Evolutionary conservation across 352 stramenopile species (phyloP).

Genomic region (Phytopythium oedochilum): DNA sequence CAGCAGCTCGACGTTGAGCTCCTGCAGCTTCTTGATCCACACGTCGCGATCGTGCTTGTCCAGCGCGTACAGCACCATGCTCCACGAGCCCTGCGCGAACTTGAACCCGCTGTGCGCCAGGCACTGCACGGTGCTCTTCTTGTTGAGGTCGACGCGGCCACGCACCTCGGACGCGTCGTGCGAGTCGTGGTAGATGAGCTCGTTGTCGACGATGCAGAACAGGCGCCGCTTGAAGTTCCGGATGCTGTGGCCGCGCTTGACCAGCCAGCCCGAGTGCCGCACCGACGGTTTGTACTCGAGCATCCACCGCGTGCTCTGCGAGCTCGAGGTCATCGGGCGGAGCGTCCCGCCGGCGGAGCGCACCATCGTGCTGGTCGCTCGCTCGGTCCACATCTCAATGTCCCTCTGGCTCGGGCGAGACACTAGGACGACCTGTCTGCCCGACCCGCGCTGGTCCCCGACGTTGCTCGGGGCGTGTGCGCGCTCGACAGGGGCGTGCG

Average conservation of each 20-base stretch:
- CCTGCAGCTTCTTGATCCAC: conserved; percentile 82
- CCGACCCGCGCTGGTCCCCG: conserved; percentile 3
- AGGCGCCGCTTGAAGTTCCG: conserved; percentile 83
- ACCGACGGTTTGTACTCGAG: conserved; percentile 84
- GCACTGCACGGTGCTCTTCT: conserved; percentile 57
- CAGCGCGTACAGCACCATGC: conserved; percentile 77
- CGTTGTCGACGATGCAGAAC: conserved; percentile 83
- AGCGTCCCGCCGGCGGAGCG: conserved; percentile 41
- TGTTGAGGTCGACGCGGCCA: conserved; percentile 63
- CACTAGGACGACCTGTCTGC: conserved; percentile 51
- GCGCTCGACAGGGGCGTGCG: neutral
- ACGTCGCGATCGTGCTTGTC: conserved; percentile 72
- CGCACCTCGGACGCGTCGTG: conserved; percentile 75
- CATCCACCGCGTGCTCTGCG: conserved; percentile 62
- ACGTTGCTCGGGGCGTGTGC: neutral
- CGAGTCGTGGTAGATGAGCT: conserved; percentile 83
- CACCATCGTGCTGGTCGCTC: conserved; percentile 70
- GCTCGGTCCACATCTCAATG: conserved; percentile 79
- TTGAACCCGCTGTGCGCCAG: conserved; percentile 76
- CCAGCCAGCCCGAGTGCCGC: conserved; percentile 81
- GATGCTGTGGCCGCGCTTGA: conserved; percentile 76
- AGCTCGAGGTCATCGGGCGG: conserved; percentile 37
- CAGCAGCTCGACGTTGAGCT: conserved; percentile 60
- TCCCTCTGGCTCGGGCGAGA: conserved; percentile 69
- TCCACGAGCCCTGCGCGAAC: conserved; percentile 61